Percentiles rank a stretch among this genome's conserved stretches.
These are phyloP conservation scores for Coniella vitis DNA, from an alignment of 2,329 filamentous ascomycete species.

Conservation along the genomic window DNA sequence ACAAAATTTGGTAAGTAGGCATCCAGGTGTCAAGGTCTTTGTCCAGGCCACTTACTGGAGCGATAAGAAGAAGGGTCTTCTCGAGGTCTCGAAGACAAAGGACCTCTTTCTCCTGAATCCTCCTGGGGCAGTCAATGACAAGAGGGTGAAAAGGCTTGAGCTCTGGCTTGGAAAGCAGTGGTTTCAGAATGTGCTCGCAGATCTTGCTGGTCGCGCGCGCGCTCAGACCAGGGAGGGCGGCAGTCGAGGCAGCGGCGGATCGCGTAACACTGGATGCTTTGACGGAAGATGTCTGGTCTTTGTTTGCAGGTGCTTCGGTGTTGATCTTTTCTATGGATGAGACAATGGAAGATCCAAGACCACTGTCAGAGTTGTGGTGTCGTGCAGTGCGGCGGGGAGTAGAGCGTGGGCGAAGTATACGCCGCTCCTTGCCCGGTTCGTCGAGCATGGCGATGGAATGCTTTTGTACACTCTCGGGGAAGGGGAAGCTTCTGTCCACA, in stretches of 20 bases:
- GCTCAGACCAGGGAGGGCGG: constrained; percentile 55
- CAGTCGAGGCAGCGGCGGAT: constrained; percentile 44
- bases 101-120: constrained; percentile 79
- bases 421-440: constrained; percentile 36
- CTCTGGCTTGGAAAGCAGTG: constrained; percentile 64
- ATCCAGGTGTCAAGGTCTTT: constrained; percentile 50
- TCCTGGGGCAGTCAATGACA: constrained; percentile 68
- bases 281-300: constrained; percentile 25
- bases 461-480: constrained; percentile 53
- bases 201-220: constrained; percentile 69
- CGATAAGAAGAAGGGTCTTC: constrained; percentile 84
- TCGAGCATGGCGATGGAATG: constrained; percentile 45
- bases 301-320: constrained; percentile 35
- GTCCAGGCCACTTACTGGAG: constrained; percentile 73
- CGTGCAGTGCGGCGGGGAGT: constrained; percentile 46
- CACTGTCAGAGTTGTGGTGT: constrained; percentile 77
- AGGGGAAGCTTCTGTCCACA: constrained; percentile 50
- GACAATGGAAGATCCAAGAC: constrained; percentile 74
- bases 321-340: constrained; percentile 49
- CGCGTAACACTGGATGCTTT: constrained; percentile 54
- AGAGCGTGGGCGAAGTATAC: constrained; percentile 45
- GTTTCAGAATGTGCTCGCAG: constrained; percentile 69
- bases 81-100: constrained; percentile 88
- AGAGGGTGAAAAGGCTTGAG: constrained; percentile 78
- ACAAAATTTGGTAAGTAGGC: constrained; percentile 63